These are phyloP conservation scores for Lachnellula willkommii DNA, from an alignment of 2,329 filamentous ascomycete genomes.

Conservation along the genomic window DNA sequence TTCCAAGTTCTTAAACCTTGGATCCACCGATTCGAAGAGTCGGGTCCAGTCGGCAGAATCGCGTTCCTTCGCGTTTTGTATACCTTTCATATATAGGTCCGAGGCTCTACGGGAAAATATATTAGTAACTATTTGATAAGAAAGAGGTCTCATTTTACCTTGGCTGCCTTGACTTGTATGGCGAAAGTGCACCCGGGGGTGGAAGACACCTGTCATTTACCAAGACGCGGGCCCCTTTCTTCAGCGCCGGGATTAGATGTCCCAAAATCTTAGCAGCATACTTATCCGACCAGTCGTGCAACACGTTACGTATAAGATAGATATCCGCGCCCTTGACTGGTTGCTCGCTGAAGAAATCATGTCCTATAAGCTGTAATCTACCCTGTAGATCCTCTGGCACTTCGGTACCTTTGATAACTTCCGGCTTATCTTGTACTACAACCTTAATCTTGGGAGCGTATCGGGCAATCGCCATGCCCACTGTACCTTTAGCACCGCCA, in stretches of 20 bases:
- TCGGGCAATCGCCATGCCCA: background rate
- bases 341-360: conserved; percentile 48
- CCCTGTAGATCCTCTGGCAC: background rate
- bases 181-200: no score
- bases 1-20: no score
- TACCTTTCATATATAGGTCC: no score
- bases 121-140: no score
- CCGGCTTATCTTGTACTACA: background rate
- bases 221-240: conserved; percentile 44
- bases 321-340: conserved; percentile 28
- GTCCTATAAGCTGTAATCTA: conserved; percentile 18
- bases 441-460: background rate
- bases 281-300: conserved; percentile 53
- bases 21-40: no score
- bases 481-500: background rate
- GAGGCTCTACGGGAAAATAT: no score
- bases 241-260: conserved; percentile 49
- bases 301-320: conserved; percentile 54
- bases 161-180: no score
- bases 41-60: no score
- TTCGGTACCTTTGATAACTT: background rate
- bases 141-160: no score
- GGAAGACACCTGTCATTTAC: conserved; percentile 34
- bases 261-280: conserved; percentile 45
- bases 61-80: no score